These are phyloP conservation scores for Ceratocystis ficicola DNA, from an alignment of 2,329 filamentous ascomycete species.

Conservation along the genomic window DNA sequence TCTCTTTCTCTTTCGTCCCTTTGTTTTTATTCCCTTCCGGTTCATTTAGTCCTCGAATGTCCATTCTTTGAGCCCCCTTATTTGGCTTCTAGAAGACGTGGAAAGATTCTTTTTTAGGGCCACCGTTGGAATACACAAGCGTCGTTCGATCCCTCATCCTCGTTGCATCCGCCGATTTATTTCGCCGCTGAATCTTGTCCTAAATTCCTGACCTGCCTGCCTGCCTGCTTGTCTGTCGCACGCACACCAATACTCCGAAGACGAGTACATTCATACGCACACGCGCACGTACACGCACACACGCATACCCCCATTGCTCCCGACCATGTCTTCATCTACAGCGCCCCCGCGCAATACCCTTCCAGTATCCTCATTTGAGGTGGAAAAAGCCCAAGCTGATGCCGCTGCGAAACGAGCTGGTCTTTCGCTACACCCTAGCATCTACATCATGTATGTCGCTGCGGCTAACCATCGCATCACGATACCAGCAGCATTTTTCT, in stretches of 20 bases:
- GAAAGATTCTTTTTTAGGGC: not conserved
- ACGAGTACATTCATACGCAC: no score
- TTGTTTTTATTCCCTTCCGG: not conserved
- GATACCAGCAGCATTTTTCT: not conserved
- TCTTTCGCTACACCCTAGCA: slow-evolving; percentile 25
- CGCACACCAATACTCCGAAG: no score
- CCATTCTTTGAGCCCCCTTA: not conserved
- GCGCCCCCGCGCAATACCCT: slow-evolving; percentile 21
- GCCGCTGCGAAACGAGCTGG: slow-evolving; percentile 21
- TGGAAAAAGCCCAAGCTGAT: slow-evolving; percentile 24
- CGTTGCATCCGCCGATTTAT: not conserved
- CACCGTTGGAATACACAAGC: no score
- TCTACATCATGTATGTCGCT: slow-evolving; percentile 30
- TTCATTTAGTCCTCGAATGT: not conserved
- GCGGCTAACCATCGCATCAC: slow-evolving; percentile 2
- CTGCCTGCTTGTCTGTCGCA: no score
- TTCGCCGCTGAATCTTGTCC: not conserved
- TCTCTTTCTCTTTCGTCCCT: not conserved
- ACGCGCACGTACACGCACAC: no score
- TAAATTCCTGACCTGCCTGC: not conserved
- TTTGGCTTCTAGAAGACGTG: not conserved
- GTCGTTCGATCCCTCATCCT: not conserved
- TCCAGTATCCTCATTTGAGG: slow-evolving; percentile 22
- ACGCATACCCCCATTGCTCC: not conserved
- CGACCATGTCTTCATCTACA: slow-evolving; percentile 22